Base-by-base conservation (phyloP, 208 protist species). In the Kentomonas sorsogonicus region DNA sequence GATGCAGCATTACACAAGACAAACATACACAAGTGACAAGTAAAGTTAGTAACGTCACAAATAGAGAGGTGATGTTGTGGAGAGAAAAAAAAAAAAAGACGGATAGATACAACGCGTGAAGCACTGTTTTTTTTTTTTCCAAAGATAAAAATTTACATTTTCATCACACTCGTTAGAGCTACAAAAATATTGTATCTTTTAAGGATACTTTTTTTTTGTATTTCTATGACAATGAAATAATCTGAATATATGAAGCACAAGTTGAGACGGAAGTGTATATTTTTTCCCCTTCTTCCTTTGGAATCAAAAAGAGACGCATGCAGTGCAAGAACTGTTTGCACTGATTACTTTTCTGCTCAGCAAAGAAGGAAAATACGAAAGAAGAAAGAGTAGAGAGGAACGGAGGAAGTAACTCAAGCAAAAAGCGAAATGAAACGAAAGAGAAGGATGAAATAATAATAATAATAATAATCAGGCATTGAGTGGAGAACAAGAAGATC, bases 381-480 rank as follows among this genome's bases (percentile, higher is more conserved):
- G n/a, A n/a, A n/a, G n/a, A n/a, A 7, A 22, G 40, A 44, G 5
- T 44, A 18, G 18, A 3, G 10, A 44, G 18, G 40, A 18, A 44
- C 5, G 18, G 40, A 53, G 5, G 13, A 22, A 53, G 50, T 16
- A 34, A 38, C 6, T 39, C 6, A 13, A 22, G 39, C 31, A 31
- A 34, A 6, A 29, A 23, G 25, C n/a, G 18, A 60, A 33, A 27
- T 40, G 57, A 63, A 15, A 45, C 53, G n/a, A 48, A 30, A 23
- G 7, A 6, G 31, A 34, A 43, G 30, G 43, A 51, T 25, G 16
- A 29, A 29, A 15, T 34, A 43, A 44, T 18, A 33, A 60, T 11
- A 46, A 29, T 15, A 64, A 48, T n/a, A 30, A 51, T 4, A 36
- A 48, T n/a, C 15, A 60, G n/a, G n/a, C n/a, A n/a, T n/a, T n/a